Conservation (phyloP, 1,139 yeast genomes). For the Suhomyces ambrosiae region DNA sequence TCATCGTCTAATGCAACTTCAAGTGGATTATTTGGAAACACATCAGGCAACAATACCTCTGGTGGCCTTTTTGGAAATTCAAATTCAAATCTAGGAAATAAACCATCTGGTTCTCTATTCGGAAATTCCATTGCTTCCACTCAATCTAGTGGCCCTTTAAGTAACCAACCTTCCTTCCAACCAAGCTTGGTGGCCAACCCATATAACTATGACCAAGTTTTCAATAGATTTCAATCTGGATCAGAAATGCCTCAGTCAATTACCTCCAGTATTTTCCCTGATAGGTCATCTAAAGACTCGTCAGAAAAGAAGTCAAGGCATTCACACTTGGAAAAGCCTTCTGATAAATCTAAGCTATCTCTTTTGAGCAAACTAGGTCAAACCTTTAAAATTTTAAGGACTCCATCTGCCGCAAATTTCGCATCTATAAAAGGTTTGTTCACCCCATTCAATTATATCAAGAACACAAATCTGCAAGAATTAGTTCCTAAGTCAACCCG, state of each 20-base stretch:
- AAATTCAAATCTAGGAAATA: conserved; percentile 1
- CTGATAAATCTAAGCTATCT: conserved; percentile 23
- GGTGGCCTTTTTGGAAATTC: conserved; percentile 18
- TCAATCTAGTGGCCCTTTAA: conserved; percentile 10
- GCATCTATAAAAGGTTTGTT: conserved; percentile 28
- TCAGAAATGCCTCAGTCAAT: conserved; percentile 40
- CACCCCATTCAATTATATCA: conserved; percentile 26
- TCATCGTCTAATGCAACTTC: conserved; percentile 1
- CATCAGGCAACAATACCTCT: conserved; percentile 4
- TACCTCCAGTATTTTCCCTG: conserved; percentile 32
- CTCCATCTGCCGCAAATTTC: conserved; percentile 17
- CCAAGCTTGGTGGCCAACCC: conserved; percentile 23
- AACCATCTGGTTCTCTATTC: conserved; percentile 13
- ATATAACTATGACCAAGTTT: conserved; percentile 28
- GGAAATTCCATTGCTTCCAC: conserved; percentile 13
- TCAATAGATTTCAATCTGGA: conserved; percentile 20
- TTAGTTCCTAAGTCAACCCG: conserved; percentile 3
- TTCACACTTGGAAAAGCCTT: conserved; percentile 20
- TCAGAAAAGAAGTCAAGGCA: conserved; percentile 23
- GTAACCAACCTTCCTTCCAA: conserved; percentile 4
- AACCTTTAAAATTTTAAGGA: conserved; percentile 37
- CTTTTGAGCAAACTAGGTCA: conserved; percentile 41
- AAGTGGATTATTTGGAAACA: conserved; percentile 9
- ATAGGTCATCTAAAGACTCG: conserved; percentile 16
- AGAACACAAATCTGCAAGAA: conserved; percentile 13